Conservation (phyloP, 169 alveolate genomes). For the Plasmodium malariae region DNA sequence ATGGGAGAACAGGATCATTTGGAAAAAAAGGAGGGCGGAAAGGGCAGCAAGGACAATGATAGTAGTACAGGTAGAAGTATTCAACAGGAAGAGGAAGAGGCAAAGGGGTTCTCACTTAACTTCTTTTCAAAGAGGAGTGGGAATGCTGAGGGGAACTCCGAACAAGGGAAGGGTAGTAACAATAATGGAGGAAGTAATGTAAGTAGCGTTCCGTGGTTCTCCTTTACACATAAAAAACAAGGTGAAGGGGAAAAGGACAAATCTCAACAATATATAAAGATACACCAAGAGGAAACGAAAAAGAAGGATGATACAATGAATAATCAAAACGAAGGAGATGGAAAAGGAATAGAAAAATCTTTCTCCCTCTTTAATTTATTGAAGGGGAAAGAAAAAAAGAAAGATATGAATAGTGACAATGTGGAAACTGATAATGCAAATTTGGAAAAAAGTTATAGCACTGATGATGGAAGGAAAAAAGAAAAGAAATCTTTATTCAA, state of each 20-base stretch:
- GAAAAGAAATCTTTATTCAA: not conserved
- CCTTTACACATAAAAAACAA: not conserved
- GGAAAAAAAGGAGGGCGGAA: too few species aligned
- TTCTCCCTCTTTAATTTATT: not conserved
- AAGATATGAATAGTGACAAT: not conserved
- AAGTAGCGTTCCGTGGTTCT: not conserved
- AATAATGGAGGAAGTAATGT: not conserved
- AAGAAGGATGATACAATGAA: constrained; percentile 4
- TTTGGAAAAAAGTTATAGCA: not conserved
- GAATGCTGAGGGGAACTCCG: not conserved
- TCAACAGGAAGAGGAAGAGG: not conserved
- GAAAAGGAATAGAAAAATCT: not conserved
- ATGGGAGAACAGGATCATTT: too few species aligned
- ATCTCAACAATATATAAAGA: not conserved
- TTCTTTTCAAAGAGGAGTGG: not conserved
- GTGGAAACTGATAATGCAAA: not conserved
- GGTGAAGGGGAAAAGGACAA: not conserved
- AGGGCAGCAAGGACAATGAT: too few species aligned
- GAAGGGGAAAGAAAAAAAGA: not conserved
- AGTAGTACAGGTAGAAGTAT: not conserved
- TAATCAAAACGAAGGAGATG: not conserved
- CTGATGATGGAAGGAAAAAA: not conserved
- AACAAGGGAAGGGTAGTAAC: not conserved
- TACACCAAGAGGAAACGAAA: not conserved
- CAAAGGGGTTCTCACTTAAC: not conserved